phyloP scores from a whole-genome alignment of 78 protist species.

The Speleostelium caveatum region DNA sequence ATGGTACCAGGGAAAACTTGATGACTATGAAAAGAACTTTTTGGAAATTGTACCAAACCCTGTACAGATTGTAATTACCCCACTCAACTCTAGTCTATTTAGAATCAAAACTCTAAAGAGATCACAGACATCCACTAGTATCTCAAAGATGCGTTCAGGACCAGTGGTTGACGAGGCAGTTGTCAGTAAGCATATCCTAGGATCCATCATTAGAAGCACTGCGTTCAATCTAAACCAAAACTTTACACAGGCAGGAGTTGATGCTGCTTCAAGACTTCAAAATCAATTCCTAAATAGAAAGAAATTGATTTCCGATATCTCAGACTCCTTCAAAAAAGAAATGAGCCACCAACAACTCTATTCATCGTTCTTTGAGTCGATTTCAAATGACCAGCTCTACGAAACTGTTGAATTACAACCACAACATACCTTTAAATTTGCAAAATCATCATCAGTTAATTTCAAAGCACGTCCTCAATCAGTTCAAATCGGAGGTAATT shows the following conservation, averaged over 20 bases:
- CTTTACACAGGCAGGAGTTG: background rate
- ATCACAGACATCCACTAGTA: background rate
- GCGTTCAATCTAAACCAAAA: slow-evolving; percentile 22
- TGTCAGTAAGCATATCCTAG: slow-evolving; percentile 44
- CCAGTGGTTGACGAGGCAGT: slow-evolving; percentile 47
- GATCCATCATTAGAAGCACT: slow-evolving; percentile 1
- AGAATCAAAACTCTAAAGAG: slow-evolving; percentile 24
- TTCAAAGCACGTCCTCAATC: slow-evolving; percentile 3
- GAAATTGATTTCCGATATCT: slow-evolving; percentile 40
- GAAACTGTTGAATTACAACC: background rate
- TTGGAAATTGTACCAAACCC: background rate
- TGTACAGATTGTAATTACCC: slow-evolving; percentile 60
- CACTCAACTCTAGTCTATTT: slow-evolving; percentile 4
- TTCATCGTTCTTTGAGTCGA: slow-evolving; percentile 18
- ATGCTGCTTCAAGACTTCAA: background rate
- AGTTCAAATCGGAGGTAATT: background rate
- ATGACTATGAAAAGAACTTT: slow-evolving; percentile 29
- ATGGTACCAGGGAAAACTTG: slow-evolving; percentile 59
- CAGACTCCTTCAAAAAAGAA: slow-evolving; percentile 43
- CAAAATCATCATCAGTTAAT: slow-evolving; percentile 7
- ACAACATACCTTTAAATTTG: slow-evolving; percentile 11
- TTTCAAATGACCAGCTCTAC: slow-evolving; percentile 13
- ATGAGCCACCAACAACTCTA: slow-evolving; percentile 26
- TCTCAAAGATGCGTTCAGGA: slow-evolving; percentile 8
- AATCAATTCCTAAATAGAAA: slow-evolving; percentile 35